A percentile compares a stretch with the other conserved stretches of the same genome.
phyloP scores from a whole-genome alignment of 2,329 filamentous ascomycete species.

The Aspergillus sp. region DNA sequence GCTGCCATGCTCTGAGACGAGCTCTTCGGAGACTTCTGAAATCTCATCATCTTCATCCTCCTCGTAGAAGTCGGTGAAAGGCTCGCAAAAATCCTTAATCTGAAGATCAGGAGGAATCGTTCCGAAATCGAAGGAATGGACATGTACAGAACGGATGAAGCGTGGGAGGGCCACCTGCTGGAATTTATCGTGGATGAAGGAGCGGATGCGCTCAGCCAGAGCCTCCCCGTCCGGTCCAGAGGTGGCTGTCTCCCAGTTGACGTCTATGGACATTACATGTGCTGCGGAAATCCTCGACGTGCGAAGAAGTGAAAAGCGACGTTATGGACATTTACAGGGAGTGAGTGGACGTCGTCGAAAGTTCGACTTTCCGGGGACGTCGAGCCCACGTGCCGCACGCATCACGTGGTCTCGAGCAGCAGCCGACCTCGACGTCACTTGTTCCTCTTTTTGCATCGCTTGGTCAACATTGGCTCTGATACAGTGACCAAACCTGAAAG shows the following conservation, averaged over 20 bases:
- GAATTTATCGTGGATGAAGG: slow-evolving; percentile 93
- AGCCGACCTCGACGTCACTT: too few relatives aligned
- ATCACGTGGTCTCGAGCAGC: too few relatives aligned
- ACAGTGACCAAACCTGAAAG: too few relatives aligned
- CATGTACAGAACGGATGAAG: slow-evolving; percentile 93
- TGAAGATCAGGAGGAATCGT: slow-evolving; percentile 73
- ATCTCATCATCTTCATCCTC: slow-evolving; percentile 51
- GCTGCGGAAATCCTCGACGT: slow-evolving; percentile 1
- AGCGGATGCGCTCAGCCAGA: slow-evolving; percentile 76
- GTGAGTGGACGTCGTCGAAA: neutral
- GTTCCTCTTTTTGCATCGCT: too few relatives aligned
- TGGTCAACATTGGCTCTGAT: too few relatives aligned
- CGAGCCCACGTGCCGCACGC: too few relatives aligned
- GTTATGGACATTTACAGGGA: neutral
- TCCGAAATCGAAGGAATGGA: slow-evolving; percentile 91
- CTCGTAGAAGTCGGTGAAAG: slow-evolving; percentile 93
- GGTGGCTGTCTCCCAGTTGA: slow-evolving; percentile 92
- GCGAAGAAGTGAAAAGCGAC: neutral
- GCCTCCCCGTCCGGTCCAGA: slow-evolving; percentile 77
- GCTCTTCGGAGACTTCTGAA: slow-evolving; percentile 30
- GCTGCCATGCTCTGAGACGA: slow-evolving; percentile 16
- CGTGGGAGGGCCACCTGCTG: slow-evolving; percentile 83
- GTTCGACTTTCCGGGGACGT: too few relatives aligned
- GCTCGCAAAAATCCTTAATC: slow-evolving; percentile 94
- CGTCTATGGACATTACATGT: slow-evolving; percentile 81